These are phyloP conservation scores for Alternaria triticimaculans DNA, from an alignment of 2,329 filamentous ascomycete species.

Conservation along the genomic window DNA sequence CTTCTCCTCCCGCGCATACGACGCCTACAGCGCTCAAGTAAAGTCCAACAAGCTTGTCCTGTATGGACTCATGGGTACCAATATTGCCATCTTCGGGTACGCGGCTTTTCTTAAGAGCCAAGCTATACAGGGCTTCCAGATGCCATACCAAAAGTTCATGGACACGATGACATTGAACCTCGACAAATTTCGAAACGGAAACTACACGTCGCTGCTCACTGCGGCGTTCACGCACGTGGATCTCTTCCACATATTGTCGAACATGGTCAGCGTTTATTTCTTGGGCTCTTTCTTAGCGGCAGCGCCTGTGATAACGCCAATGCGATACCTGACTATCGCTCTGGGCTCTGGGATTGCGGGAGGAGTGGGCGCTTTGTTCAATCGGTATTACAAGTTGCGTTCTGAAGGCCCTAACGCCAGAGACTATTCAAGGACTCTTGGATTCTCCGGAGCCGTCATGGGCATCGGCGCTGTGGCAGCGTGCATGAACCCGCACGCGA, in stretches of 20 bases:
- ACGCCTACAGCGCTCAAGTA: conserved; percentile 2
- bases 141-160: conserved; percentile 21
- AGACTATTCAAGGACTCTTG: conserved; percentile 21
- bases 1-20: conserved; percentile 10
- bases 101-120: conserved; percentile 43
- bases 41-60: conserved; percentile 32
- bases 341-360: conserved; percentile 42
- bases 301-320: conserved; percentile 38
- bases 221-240: conserved; percentile 49
- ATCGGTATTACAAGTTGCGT: conserved; percentile 11
- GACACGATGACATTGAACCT: conserved; percentile 46
- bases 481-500: conserved; percentile 45
- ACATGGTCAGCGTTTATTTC: conserved; percentile 51
- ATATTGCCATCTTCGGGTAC: conserved; percentile 49
- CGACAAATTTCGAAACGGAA: conserved; percentile 34
- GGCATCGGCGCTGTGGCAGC: conserved; percentile 50
- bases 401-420: not conserved
- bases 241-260: conserved; percentile 48
- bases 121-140: conserved; percentile 24
- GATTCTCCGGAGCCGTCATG: conserved; percentile 52
- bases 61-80: conserved; percentile 50
- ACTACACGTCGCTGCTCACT: conserved; percentile 50
- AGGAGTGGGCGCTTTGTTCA: conserved; percentile 22
- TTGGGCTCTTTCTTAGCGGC: conserved; percentile 45
- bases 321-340: conserved; percentile 32